Percentiles rank a stretch among this genome's conserved stretches.
phyloP scores from a whole-genome alignment of 2,329 filamentous ascomycete genomes.

The Thielaviopsis punctulata region DNA sequence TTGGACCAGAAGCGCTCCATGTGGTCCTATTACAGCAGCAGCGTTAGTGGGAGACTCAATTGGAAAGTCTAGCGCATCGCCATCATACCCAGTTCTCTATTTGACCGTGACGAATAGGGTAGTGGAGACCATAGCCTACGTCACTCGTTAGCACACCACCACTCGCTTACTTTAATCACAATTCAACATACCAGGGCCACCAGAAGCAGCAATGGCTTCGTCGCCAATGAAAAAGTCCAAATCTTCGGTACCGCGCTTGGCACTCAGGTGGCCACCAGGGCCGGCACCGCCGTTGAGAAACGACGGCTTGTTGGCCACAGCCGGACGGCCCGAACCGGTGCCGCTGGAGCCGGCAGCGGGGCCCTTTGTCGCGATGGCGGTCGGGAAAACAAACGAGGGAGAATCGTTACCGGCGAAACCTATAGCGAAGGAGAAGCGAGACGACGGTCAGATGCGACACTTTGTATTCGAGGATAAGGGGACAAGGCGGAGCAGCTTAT shows the following conservation, averaged over 20 bases:
- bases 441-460: slow-evolving; percentile 6
- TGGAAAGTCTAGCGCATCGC: not conserved
- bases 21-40: slow-evolving; percentile 48
- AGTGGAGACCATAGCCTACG: slow-evolving; percentile 83
- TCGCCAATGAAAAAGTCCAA: slow-evolving; percentile 98
- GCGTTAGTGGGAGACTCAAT: not conserved
- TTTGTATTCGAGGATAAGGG: not conserved
- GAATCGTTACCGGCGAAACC: slow-evolving; percentile 99
- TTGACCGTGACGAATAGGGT: slow-evolving; percentile 93
- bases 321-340: slow-evolving; percentile 72
- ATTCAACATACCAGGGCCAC: slow-evolving; percentile 51
- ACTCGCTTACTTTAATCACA: too few species aligned
- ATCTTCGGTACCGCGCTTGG: slow-evolving; percentile 91
- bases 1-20: slow-evolving; percentile 99
- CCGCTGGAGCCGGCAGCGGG: slow-evolving; percentile 51
- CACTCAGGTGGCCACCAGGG: slow-evolving; percentile 62
- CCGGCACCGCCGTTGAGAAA: slow-evolving; percentile 87
- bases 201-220: slow-evolving; percentile 71
- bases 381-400: slow-evolving; percentile 97
- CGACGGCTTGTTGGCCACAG: slow-evolving; percentile 85
- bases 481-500: slow-evolving; percentile 9
- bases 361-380: slow-evolving; percentile 90
- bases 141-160: slow-evolving; percentile 11
- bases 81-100: slow-evolving; percentile 86
- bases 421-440: slow-evolving; percentile 22